A percentile compares a stretch with the other conserved stretches of the same genome.
Evolutionary conservation across 257 asterid species (phyloP).

Genomic region (Ballota nigra): DNA sequence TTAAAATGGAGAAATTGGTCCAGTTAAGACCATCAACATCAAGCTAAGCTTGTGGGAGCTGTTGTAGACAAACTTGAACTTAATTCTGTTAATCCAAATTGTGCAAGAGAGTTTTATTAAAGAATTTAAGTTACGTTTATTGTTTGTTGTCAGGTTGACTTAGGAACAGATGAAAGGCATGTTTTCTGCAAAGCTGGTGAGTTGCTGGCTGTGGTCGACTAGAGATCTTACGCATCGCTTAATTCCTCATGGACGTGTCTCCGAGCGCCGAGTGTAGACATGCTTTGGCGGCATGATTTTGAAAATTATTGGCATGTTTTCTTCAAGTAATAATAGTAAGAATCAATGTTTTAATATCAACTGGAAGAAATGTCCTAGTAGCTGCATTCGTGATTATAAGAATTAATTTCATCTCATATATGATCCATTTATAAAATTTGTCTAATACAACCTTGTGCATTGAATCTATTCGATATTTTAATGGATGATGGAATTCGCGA

Average conservation of each 20-base stretch:
- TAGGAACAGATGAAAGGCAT: constrained; percentile 19
- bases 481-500: too few relatives aligned
- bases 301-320: not conserved
- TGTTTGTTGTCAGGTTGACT: constrained; percentile 20
- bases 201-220: constrained; percentile 20
- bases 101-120: not conserved
- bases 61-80: not conserved
- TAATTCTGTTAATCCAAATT: not conserved
- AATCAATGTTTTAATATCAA: not conserved
- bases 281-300: not conserved
- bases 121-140: not conserved
- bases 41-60: not conserved
- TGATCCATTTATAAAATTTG: too few relatives aligned
- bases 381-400: not conserved
- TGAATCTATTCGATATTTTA: too few relatives aligned
- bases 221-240: not conserved
- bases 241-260: not conserved
- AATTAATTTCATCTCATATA: too few relatives aligned
- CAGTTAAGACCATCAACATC: not conserved
- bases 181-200: constrained; percentile 24
- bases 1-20: too few relatives aligned
- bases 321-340: not conserved
- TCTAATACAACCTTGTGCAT: too few relatives aligned
- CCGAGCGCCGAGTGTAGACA: not conserved
- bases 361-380: not conserved